phyloP scores from a whole-genome alignment of 2,329 filamentous ascomycete genomes.

The Dactylellina drechsleri region DNA sequence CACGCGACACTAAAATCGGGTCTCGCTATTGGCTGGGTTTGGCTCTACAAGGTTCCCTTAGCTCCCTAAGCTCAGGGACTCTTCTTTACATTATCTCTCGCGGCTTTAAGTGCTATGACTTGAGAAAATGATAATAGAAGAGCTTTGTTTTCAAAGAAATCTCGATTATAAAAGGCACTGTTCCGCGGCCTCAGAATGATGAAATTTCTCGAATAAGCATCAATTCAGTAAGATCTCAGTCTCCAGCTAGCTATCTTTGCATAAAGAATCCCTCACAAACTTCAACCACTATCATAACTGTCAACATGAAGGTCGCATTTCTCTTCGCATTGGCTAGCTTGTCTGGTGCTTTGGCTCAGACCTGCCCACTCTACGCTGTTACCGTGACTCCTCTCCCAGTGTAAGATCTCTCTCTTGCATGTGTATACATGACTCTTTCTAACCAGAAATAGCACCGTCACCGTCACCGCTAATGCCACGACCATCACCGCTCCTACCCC shows the following conservation, averaged over 20 bases:
- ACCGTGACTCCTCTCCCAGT: conserved; percentile 49
- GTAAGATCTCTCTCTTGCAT: conserved; percentile 9
- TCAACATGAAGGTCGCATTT: conserved; percentile 43
- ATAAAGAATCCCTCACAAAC: too few species aligned
- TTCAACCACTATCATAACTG: background rate
- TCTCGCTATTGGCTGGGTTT: conserved; percentile 7
- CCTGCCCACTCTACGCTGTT: conserved; percentile 45
- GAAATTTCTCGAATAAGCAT: too few species aligned
- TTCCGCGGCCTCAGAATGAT: too few species aligned
- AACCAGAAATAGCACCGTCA: conserved; percentile 25
- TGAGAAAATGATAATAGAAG: too few species aligned
- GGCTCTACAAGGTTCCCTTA: background rate
- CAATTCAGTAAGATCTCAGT: too few species aligned
- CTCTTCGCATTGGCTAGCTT: conserved; percentile 31
- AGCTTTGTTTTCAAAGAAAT: too few species aligned
- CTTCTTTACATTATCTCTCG: background rate
- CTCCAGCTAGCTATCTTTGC: too few species aligned
- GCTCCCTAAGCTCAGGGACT: background rate
- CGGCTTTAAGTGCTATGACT: background rate
- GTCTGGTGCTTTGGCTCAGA: conserved; percentile 43
- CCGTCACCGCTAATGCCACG: conserved; percentile 43
- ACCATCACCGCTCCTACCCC: conserved; percentile 45
- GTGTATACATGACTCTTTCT: background rate
- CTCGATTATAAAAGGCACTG: too few species aligned
- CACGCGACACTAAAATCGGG: conserved; percentile 37